Evolutionary conservation across 2,329 filamentous ascomycete genomes (phyloP).

Genomic region (Delphinella strobiligena): DNA sequence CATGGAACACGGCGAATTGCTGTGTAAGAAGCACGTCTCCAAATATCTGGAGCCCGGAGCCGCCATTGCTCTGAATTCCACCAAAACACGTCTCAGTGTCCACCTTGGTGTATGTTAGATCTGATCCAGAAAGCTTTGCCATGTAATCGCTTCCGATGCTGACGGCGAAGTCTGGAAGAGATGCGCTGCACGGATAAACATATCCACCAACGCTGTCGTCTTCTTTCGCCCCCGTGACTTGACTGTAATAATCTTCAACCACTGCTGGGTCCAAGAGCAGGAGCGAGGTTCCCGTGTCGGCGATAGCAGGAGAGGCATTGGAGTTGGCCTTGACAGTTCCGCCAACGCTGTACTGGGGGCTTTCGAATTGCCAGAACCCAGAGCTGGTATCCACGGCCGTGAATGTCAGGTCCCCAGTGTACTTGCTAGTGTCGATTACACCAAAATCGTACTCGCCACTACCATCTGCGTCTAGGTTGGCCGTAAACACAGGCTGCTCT

Average conservation of each 20-base stretch:
- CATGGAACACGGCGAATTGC: slow-evolving; percentile 49
- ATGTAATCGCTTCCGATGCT: slow-evolving; percentile 43
- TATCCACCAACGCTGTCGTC: slow-evolving; percentile 28
- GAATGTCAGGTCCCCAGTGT: slow-evolving; percentile 50
- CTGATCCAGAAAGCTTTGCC: slow-evolving; percentile 18
- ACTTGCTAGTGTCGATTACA: slow-evolving; percentile 51
- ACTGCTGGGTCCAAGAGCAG: slow-evolving; percentile 46
- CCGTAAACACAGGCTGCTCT: slow-evolving; percentile 57
- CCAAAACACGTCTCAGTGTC: slow-evolving; percentile 51
- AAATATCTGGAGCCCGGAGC: slow-evolving; percentile 45
- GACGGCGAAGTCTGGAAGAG: slow-evolving; percentile 35
- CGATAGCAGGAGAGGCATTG: slow-evolving; percentile 30
- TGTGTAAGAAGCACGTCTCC: slow-evolving; percentile 51
- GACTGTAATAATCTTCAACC: slow-evolving; percentile 28
- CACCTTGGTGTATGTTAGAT: slow-evolving; percentile 43
- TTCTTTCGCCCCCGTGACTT: slow-evolving; percentile 27
- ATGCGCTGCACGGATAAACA: slow-evolving; percentile 30
- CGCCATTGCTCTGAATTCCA: slow-evolving; percentile 48
- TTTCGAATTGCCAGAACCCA: slow-evolving; percentile 60
- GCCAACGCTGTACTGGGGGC: slow-evolving; percentile 44
- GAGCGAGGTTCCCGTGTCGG: slow-evolving; percentile 49
- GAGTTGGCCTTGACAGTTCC: slow-evolving; percentile 44
- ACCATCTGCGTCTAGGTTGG: slow-evolving; percentile 48
- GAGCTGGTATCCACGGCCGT: slow-evolving; percentile 46
- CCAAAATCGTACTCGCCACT: slow-evolving; percentile 64